Evolutionary conservation across 2,329 filamentous ascomycete genomes (phyloP).

Genomic region (Arthrobotrys conoides): DNA sequence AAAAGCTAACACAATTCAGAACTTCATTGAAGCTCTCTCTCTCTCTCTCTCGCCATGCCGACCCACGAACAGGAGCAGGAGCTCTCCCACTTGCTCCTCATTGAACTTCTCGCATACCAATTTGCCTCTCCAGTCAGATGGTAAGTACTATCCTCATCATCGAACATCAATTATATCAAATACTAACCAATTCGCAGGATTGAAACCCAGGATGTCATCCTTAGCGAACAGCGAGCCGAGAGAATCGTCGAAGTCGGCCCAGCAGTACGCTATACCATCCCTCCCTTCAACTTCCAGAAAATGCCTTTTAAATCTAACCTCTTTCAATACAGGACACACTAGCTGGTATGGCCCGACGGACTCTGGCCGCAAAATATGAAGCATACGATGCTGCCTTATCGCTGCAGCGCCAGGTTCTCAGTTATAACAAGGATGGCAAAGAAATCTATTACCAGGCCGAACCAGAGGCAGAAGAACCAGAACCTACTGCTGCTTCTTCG

Average conservation of each 20-base stretch:
- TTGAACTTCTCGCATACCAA: conserved; percentile 98
- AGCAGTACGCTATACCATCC: conserved; percentile 68
- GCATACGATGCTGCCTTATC: conserved; percentile 97
- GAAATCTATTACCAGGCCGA: conserved; percentile 99
- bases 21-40: not conserved
- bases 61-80: conserved; percentile 97
- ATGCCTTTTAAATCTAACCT: not conserved
- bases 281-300: conserved; percentile 4
- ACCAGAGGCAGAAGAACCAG: conserved; percentile 89
- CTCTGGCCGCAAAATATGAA: conserved; percentile 96
- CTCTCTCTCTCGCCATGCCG: conserved; percentile 76
- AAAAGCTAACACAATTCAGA: conserved; percentile 50
- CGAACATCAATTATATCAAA: not conserved
- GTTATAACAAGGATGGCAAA: conserved; percentile 99
- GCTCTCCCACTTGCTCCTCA: conserved; percentile 93
- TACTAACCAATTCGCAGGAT: conserved; percentile 70
- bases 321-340: conserved; percentile 78
- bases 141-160: conserved; percentile 66
- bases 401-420: conserved; percentile 95
- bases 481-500: conserved; percentile 67
- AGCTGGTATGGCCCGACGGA: conserved; percentile 96
- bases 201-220: conserved; percentile 99
- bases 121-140: conserved; percentile 99
- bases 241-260: conserved; percentile 98
- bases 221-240: conserved; percentile 95